These are phyloP conservation scores for Naganishia randhawae DNA, from an alignment of 768 basidiomycete species.

Conservation along the genomic window DNA sequence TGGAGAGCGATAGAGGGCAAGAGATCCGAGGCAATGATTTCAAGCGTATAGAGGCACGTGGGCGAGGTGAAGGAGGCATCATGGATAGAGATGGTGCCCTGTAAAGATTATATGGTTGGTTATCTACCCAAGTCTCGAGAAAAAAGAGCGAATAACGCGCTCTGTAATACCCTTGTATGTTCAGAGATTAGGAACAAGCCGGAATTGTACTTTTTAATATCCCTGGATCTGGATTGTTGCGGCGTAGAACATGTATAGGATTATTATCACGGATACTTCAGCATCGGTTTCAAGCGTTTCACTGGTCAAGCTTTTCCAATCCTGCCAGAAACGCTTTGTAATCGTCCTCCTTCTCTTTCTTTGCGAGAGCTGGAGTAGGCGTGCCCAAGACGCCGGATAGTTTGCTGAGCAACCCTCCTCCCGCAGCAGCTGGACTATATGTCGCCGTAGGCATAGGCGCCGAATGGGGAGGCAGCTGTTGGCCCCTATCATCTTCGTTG, in stretches of 20 bases:
- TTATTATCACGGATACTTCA: not conserved
- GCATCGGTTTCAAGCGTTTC: not conserved
- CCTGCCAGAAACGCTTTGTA: constrained; percentile 48
- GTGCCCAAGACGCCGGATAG: constrained; percentile 42
- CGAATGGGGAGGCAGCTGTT: constrained; percentile 32
- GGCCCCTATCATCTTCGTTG: constrained; percentile 29
- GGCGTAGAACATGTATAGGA: not conserved
- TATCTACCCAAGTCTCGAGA: not conserved
- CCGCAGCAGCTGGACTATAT: constrained; percentile 27
- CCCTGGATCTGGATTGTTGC: not conserved
- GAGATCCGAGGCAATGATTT: constrained; percentile 25
- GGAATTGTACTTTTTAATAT: constrained; percentile 14
- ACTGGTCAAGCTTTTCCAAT: constrained; percentile 35
- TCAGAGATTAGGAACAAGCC: not conserved
- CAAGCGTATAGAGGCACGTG: constrained; percentile 17
- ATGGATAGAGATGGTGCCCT: constrained; percentile 5
- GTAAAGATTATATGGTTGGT: not conserved
- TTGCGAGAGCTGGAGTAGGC: not conserved
- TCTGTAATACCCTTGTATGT: not conserved
- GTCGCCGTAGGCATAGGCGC: constrained; percentile 4
- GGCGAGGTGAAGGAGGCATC: constrained; percentile 27
- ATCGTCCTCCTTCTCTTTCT: constrained; percentile 32
- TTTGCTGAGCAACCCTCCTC: constrained; percentile 43
- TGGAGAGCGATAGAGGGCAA: constrained; percentile 13
- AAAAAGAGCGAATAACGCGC: not conserved